Base-by-base conservation (phyloP, 441 rosid species). In the Syzygium malaccense region DNA sequence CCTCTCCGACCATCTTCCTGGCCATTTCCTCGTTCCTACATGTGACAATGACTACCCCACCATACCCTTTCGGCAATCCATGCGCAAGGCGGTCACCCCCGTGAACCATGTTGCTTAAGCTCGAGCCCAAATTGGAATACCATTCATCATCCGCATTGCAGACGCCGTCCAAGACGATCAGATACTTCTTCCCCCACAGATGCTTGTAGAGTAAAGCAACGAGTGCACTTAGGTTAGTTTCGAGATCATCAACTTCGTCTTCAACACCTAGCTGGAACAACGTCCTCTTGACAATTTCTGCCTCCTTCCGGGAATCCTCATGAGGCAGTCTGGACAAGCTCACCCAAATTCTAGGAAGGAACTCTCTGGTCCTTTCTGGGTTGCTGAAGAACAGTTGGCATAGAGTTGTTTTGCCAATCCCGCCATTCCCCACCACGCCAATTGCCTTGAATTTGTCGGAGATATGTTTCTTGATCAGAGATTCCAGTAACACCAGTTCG, bases 81-180 rank as follows among this genome's bases (percentile, higher is more conserved):
- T 87, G 45, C 13, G 25, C 78, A 66, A 66, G 78, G 78, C 12
- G 5, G 58, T 3, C 1, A 32, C 78, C 45, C 78, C 78, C 32
- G 7, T 19, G 25, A 66, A 25, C 78, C 78, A 6, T 13, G 7
- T 66, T 32, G 25, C 41, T 66, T 19, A 32, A 32, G 78, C 25
- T 32, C 1, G 14, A 32, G 78, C 78, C 45, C 45, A 66, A 66
- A 66, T 32, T 4, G 6, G 3, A 66, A 66, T 87, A 25, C 94
- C 93, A 95, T 0, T 58, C 37, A 28, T 32, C 13, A 6, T 90
- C 92, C 2, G 48, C 13, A 7, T 92, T 89, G 6, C 88, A 86
- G 13, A 89, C 92, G 86, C 93, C 93, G 56, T 95, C 95, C 7
- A 95, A 66, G 71, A 94, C 94, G n/a, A 94, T 91, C 58, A 94